Evolutionary conservation across 73 alveolate genomes (phyloP), one percentile per base, ranked within the genome.

Genomic region (Paramecium sexaurelia): DNA sequence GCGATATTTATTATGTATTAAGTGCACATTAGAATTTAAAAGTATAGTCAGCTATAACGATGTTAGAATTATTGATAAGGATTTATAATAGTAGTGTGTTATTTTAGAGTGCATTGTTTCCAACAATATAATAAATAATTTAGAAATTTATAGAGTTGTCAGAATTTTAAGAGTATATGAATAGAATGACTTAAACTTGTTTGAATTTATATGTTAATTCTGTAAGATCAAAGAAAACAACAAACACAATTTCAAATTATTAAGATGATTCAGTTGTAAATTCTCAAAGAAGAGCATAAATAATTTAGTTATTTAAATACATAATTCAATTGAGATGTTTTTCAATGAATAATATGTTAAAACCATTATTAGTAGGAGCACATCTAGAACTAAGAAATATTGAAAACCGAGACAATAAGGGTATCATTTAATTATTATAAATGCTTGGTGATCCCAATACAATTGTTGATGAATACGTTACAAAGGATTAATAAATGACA

Each of bases 311-410:
- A 73, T 33, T 73, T 9, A 73, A 73, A 73, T 73, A 73, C 5
- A 73, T 73, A 0, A 32, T 73, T 32, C 6, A 20, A 19, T 36
- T 33, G 37, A 73, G 43, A 73, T 73, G 87, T 73, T 39, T 15
- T n/a, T 73, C 9, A 36, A 73, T 73, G 87, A 73, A 73, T 10
- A 36, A 33, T 39, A 27, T 33, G 56, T 17, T 73, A 2, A 73
- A 73, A 73, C 87, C 87, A 36, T 73, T 73, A 19, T 39, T 73
- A 8, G 87, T 73, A 0, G 87, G 87, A 8, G 87, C 87, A 33
- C 57, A 73, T 73, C 15, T 73, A 73, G 87, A 73, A 39, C 32
- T 73, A 5, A 73, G 43, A 39, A 73, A 24, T 73, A 73, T 73
- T 3, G 87, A 73, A 73, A 73, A 73, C 19, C 32, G 87, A 39